Conservation (phyloP, 148 eudicot species). For the Amaranthus cruentus region DNA sequence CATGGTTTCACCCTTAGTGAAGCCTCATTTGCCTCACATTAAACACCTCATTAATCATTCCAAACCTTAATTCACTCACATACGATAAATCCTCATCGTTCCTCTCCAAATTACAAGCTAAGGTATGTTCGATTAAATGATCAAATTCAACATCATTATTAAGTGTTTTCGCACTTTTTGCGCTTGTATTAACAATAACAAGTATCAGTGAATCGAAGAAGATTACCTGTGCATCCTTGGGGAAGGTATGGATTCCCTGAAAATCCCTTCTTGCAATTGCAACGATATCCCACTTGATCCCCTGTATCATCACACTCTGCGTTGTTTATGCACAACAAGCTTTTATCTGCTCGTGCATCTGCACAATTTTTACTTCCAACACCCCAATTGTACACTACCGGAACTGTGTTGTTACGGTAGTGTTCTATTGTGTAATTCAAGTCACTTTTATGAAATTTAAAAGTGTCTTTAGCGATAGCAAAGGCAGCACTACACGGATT, state of each 20-base stretch:
- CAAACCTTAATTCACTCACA: too few relatives aligned
- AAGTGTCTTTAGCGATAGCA: constrained; percentile 13
- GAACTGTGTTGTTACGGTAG: background rate
- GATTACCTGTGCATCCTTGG: constrained; percentile 10
- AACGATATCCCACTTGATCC: constrained; percentile 5
- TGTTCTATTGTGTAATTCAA: background rate
- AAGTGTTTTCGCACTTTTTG: too few relatives aligned
- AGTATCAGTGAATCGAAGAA: too few relatives aligned
- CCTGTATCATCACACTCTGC: background rate
- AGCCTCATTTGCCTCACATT: too few relatives aligned
- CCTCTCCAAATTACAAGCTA: too few relatives aligned
- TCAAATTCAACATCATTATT: too few relatives aligned
- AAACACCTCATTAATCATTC: too few relatives aligned
- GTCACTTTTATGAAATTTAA: background rate
- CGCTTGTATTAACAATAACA: too few relatives aligned
- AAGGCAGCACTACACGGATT: constrained; percentile 26
- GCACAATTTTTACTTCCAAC: background rate
- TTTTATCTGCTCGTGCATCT: background rate
- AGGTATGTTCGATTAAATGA: too few relatives aligned
- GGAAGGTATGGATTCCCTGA: constrained; percentile 11
- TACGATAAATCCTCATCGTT: too few relatives aligned
- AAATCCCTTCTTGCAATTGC: background rate
- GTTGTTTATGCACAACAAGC: background rate
- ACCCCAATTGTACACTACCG: background rate
- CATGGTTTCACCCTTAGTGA: too few relatives aligned